Conservation (phyloP, 208 protist species). For the Acanthamoeba castellanii region DNA sequence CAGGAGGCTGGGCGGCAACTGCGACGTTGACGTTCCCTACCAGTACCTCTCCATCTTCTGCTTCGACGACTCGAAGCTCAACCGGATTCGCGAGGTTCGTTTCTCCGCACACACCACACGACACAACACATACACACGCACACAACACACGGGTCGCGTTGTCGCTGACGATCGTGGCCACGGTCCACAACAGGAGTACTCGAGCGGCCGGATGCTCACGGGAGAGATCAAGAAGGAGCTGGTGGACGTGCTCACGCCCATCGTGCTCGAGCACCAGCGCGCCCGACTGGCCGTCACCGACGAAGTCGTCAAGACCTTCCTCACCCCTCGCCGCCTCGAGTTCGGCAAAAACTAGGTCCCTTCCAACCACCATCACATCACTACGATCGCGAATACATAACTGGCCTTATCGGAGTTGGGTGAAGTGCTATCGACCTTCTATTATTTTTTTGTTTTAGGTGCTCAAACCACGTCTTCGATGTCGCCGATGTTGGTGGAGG, state of each 20-base stretch:
- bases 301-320: constrained; percentile 89
- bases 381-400: no score
- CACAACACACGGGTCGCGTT: neutral
- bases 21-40: constrained; percentile 96
- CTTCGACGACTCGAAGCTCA: constrained; percentile 95
- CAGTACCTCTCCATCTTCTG: constrained; percentile 98
- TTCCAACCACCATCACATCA: no score
- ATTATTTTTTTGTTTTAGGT: no score
- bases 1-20: constrained; percentile 93
- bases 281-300: constrained; percentile 92
- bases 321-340: constrained; percentile 25
- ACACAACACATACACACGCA: no score
- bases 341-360: constrained; percentile 18
- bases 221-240: constrained; percentile 97
- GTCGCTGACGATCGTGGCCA: neutral
- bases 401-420: no score
- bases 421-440: no score
- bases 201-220: constrained; percentile 96
- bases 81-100: constrained; percentile 86
- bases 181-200: constrained; percentile 91
- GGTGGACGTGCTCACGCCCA: constrained; percentile 92
- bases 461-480: constrained; percentile 1
- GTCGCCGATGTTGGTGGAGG: neutral
- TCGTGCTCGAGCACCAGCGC: constrained; percentile 91
- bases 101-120: no score